Conservation (phyloP, 768 basidiomycete genomes). For the Boletus reticulatus region DNA sequence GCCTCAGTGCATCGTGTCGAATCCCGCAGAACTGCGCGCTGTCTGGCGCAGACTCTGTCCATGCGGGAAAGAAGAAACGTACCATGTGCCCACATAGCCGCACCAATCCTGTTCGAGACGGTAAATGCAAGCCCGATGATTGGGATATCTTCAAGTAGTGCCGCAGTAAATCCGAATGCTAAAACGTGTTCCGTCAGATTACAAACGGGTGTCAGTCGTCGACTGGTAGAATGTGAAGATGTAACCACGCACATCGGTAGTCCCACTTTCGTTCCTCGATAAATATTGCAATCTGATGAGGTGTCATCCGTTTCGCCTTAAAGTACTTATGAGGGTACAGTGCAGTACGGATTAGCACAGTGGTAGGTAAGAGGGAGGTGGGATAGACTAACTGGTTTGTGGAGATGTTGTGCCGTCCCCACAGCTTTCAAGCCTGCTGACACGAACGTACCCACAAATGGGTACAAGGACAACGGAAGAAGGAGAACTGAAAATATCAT, state of each 20-base stretch:
- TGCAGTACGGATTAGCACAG: not conserved
- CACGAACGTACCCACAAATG: slow-evolving; percentile 60
- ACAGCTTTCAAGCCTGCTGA: slow-evolving; percentile 66
- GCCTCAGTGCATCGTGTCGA: not conserved
- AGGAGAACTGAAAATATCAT: slow-evolving; percentile 45
- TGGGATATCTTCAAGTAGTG: slow-evolving; percentile 78
- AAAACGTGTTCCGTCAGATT: not conserved
- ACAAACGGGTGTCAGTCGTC: not conserved
- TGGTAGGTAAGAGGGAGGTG: not conserved
- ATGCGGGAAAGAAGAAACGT: slow-evolving; percentile 5
- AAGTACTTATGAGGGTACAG: slow-evolving; percentile 60
- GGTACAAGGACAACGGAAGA: slow-evolving; percentile 63
- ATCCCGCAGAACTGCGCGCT: no score
- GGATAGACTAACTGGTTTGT: slow-evolving; percentile 52
- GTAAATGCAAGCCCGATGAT: slow-evolving; percentile 80
- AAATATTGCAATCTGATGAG: slow-evolving; percentile 66
- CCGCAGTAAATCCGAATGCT: slow-evolving; percentile 87
- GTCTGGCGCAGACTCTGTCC: slow-evolving; percentile 48
- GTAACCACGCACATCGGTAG: slow-evolving; percentile 56
- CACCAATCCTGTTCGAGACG: slow-evolving; percentile 85
- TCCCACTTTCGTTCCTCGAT: slow-evolving; percentile 91
- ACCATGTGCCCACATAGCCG: slow-evolving; percentile 94
- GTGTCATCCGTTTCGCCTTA: slow-evolving; percentile 77
- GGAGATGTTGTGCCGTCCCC: slow-evolving; percentile 65
- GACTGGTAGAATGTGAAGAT: not conserved